Conservation (phyloP, 768 basidiomycete genomes). For the Lenzites betulinus region DNA sequence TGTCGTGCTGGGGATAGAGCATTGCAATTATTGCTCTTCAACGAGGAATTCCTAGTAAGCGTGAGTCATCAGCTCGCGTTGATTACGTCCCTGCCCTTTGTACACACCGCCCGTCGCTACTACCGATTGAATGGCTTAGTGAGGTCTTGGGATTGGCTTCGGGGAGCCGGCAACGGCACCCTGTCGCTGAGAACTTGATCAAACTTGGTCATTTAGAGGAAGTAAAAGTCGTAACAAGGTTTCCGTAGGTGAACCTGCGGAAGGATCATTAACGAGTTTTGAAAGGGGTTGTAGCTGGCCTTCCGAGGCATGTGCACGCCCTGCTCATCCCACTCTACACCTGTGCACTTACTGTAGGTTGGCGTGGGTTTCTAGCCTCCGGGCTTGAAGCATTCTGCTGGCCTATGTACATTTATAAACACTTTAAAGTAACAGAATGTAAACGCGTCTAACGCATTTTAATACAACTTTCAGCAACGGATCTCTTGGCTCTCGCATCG, state of each 20-base stretch:
- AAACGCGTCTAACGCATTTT: constrained; percentile 18
- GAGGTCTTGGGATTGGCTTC: constrained; percentile 81
- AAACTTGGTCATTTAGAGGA: constrained; percentile 85
- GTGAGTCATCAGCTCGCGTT: constrained; percentile 87
- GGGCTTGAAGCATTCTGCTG: constrained; percentile 40
- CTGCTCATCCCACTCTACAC: constrained; percentile 43
- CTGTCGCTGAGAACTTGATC: constrained; percentile 58
- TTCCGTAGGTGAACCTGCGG: constrained; percentile 83
- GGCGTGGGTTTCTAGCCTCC: constrained; percentile 23
- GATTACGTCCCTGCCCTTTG: constrained; percentile 91
- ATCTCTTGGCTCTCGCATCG: constrained; percentile 72
- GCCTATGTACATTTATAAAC: constrained; percentile 24
- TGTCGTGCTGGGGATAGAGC: constrained; percentile 86
- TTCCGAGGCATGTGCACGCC: constrained; percentile 34
- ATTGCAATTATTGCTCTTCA: constrained; percentile 93
- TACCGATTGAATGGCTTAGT: constrained; percentile 91
- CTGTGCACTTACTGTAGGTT: constrained; percentile 43
- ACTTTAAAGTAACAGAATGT: constrained; percentile 25
- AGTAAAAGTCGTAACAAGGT: constrained; percentile 84
- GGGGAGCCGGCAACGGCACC: constrained; percentile 55
- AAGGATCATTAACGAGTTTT: constrained; percentile 66
- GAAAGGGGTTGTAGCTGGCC: constrained; percentile 25
- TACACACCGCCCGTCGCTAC: constrained; percentile 90
- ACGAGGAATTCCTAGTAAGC: constrained; percentile 89
- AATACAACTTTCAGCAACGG: constrained; percentile 34